A percentile compares a stretch with the other conserved stretches of the same genome.
Conservation (phyloP, 1,284 basidiomycete species). For the Tilletia caries region DNA sequence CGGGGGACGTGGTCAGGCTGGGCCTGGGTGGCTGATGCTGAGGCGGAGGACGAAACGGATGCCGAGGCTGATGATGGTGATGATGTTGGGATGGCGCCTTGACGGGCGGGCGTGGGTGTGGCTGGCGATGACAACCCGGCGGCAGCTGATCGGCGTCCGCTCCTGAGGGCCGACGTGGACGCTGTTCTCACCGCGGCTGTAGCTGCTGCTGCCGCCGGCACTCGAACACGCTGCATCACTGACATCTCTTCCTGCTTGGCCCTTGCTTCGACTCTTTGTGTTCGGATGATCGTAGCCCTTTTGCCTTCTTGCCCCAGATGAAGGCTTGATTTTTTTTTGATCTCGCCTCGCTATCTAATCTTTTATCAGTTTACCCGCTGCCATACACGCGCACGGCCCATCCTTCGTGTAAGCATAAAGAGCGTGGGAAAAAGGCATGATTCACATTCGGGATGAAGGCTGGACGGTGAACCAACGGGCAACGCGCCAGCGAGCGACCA, state of each 20-base stretch:
- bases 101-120: not conserved
- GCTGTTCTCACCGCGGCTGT: not conserved
- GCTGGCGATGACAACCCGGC: not conserved
- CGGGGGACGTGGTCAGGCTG: too few relatives aligned
- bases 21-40: too few relatives aligned
- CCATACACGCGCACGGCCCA: too few relatives aligned
- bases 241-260: not conserved
- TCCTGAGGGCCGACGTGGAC: not conserved
- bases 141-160: not conserved
- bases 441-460: too few relatives aligned
- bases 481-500: too few relatives aligned
- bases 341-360: slow-evolving; percentile 4
- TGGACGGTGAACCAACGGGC: too few relatives aligned
- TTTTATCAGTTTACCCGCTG: slow-evolving; percentile 5
- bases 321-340: too few relatives aligned
- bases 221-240: slow-evolving; percentile 8
- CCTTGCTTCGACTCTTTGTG: too few relatives aligned
- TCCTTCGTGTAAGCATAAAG: too few relatives aligned
- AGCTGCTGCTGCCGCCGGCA: not conserved
- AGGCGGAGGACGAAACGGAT: not conserved
- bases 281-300: too few relatives aligned
- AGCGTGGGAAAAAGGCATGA: too few relatives aligned
- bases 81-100: not conserved
- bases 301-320: too few relatives aligned
- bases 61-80: not conserved